phyloP scores from a whole-genome alignment of 208 protist species.

The Entamoeba histolytica region DNA sequence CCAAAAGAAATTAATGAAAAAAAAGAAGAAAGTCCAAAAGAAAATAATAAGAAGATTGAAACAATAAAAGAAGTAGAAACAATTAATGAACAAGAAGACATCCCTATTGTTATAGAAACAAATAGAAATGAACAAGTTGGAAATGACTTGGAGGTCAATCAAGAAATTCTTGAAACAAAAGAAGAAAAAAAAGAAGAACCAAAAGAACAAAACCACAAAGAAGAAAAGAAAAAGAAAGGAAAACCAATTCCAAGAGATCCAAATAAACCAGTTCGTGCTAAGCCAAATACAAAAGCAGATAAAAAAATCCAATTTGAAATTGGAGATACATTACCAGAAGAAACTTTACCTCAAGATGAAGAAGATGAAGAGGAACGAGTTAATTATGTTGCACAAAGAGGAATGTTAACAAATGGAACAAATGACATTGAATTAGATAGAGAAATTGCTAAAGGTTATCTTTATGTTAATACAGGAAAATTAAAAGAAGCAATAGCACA shows the following conservation, averaged over 20 bases:
- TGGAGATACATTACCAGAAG: background rate
- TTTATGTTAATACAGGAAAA: background rate
- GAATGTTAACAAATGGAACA: background rate
- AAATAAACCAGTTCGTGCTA: background rate
- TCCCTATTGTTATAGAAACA: background rate
- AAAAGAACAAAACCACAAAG: too few relatives aligned
- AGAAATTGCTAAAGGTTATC: background rate
- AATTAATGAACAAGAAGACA: background rate
- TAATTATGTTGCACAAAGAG: background rate
- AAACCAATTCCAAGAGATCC: background rate
- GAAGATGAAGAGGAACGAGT: background rate
- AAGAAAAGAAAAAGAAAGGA: background rate
- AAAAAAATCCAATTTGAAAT: background rate
- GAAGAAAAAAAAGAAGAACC: background rate
- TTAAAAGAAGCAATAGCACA: background rate
- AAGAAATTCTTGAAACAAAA: background rate
- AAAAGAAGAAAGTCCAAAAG: background rate
- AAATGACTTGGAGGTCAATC: background rate
- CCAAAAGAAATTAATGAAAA: background rate
- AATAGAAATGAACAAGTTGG: background rate
- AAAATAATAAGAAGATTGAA: background rate
- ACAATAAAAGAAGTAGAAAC: background rate
- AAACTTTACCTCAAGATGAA: background rate
- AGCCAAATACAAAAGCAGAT: background rate
- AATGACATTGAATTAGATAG: background rate